phyloP scores from a whole-genome alignment of 2,329 filamentous ascomycete species.

The Aspergillus calidoustus region DNA sequence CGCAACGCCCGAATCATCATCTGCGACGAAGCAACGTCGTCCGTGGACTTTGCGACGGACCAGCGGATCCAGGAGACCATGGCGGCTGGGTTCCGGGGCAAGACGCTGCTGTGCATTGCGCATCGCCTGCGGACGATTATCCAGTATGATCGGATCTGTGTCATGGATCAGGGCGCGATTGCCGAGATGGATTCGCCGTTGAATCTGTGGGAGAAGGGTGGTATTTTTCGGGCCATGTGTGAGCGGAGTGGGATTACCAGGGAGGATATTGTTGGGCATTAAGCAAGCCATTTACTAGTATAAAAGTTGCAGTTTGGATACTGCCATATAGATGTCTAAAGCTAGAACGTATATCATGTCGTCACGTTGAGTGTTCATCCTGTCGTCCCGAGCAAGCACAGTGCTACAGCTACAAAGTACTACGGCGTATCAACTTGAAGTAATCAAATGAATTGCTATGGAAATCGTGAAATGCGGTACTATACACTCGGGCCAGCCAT shows the following conservation, averaged over 20 bases:
- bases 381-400: too few relatives aligned
- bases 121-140: constrained; percentile 92
- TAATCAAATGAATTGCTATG: constrained; percentile 1
- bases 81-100: constrained; percentile 79
- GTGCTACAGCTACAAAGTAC: too few relatives aligned
- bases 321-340: background rate
- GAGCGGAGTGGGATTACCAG: constrained; percentile 76
- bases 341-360: background rate
- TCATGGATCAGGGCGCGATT: constrained; percentile 90
- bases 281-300: background rate
- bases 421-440: background rate
- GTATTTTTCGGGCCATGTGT: constrained; percentile 90
- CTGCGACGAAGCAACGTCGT: constrained; percentile 93
- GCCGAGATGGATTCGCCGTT: constrained; percentile 82
- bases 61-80: constrained; percentile 91
- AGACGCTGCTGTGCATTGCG: constrained; percentile 89
- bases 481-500: constrained; percentile 14
- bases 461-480: constrained; percentile 6
- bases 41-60: constrained; percentile 95
- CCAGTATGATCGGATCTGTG: constrained; percentile 91
- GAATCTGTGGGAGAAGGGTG: constrained; percentile 70
- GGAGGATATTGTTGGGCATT: constrained; percentile 34
- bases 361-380: too few relatives aligned
- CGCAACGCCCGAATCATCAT: constrained; percentile 89
- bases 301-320: background rate